A percentile compares a stretch with the other conserved stretches of the same genome.
Conservation (phyloP, 148 eudicot species). For the Rhododendron kiyosumense region DNA sequence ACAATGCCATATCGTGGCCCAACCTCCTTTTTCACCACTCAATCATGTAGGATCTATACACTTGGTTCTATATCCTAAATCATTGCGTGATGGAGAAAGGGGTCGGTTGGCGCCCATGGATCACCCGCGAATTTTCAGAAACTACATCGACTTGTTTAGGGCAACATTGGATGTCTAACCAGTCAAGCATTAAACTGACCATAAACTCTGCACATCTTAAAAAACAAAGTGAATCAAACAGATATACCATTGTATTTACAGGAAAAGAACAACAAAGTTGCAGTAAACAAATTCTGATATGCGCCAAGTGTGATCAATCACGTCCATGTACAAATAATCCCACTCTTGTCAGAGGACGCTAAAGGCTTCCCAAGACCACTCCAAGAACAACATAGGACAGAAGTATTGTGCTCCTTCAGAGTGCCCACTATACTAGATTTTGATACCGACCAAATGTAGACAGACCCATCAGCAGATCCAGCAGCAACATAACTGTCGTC, state of each 20-base stretch:
- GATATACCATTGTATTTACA: not conserved
- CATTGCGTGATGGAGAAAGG: too few species aligned
- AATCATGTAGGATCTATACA: too few species aligned
- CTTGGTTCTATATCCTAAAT: too few species aligned
- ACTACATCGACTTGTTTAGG: not conserved
- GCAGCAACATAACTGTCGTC: slow-evolving; percentile 89
- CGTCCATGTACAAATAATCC: slow-evolving; percentile 71
- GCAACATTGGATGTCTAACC: not conserved
- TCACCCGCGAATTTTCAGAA: not conserved
- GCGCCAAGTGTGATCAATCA: slow-evolving; percentile 20
- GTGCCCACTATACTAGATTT: slow-evolving; percentile 62
- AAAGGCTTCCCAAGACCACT: slow-evolving; percentile 79
- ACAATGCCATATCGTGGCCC: too few species aligned
- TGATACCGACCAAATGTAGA: slow-evolving; percentile 71
- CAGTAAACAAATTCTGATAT: not conserved
- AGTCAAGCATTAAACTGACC: not conserved
- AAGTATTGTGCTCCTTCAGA: slow-evolving; percentile 63
- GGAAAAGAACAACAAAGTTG: not conserved
- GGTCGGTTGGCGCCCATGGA: too few species aligned
- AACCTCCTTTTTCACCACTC: too few species aligned
- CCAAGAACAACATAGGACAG: slow-evolving; percentile 88
- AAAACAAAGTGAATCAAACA: not conserved
- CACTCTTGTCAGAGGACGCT: slow-evolving; percentile 78
- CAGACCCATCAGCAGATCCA: slow-evolving; percentile 94
- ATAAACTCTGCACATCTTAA: not conserved